Percentiles rank a stretch among this genome's conserved stretches.
These are phyloP conservation scores for Colletotrichum agaves DNA, from an alignment of 2,329 filamentous ascomycete species.

Conservation along the genomic window DNA sequence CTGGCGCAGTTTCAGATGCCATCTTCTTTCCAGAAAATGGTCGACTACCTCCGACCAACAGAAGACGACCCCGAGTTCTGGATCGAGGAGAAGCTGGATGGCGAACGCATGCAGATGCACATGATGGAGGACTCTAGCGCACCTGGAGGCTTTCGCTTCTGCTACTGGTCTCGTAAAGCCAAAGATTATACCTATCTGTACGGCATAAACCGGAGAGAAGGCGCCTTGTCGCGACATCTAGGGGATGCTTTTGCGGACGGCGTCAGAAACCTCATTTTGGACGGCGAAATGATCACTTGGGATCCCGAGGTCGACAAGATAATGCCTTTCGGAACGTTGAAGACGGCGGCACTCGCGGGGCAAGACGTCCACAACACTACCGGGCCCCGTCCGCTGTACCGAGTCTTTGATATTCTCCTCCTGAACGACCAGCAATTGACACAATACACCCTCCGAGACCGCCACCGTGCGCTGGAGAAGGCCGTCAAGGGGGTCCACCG, in stretches of 20 bases:
- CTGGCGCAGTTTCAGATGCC: slow-evolving; percentile 92
- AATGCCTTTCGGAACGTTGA: slow-evolving; percentile 90
- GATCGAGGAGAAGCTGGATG: slow-evolving; percentile 98
- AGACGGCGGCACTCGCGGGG: slow-evolving; percentile 86
- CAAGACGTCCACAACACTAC: slow-evolving; percentile 75
- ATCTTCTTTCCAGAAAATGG: slow-evolving; percentile 80
- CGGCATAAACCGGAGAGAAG: slow-evolving; percentile 79
- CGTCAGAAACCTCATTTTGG: slow-evolving; percentile 88
- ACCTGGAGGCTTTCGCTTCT: slow-evolving; percentile 78
- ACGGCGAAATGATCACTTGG: slow-evolving; percentile 99
- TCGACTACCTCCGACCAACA: slow-evolving; percentile 72
- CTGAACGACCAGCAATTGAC: slow-evolving; percentile 86
- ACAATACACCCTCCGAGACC: slow-evolving; percentile 83
- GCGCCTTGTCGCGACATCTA: slow-evolving; percentile 85
- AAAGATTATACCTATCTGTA: slow-evolving; percentile 98
- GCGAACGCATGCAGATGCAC: slow-evolving; percentile 96
- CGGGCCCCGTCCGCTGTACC: slow-evolving; percentile 80
- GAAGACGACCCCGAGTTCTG: slow-evolving; percentile 84
- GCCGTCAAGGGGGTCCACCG: slow-evolving; percentile 77
- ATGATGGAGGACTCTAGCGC: slow-evolving; percentile 78
- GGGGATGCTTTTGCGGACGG: slow-evolving; percentile 79
- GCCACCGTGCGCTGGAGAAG: slow-evolving; percentile 77
- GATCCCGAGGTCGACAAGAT: slow-evolving; percentile 86
- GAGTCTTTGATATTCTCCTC: slow-evolving; percentile 91
- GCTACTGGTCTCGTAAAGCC: slow-evolving; percentile 94